phyloP scores from a whole-genome alignment of 768 basidiomycete genomes.

The Xanthoconium stramineum region DNA sequence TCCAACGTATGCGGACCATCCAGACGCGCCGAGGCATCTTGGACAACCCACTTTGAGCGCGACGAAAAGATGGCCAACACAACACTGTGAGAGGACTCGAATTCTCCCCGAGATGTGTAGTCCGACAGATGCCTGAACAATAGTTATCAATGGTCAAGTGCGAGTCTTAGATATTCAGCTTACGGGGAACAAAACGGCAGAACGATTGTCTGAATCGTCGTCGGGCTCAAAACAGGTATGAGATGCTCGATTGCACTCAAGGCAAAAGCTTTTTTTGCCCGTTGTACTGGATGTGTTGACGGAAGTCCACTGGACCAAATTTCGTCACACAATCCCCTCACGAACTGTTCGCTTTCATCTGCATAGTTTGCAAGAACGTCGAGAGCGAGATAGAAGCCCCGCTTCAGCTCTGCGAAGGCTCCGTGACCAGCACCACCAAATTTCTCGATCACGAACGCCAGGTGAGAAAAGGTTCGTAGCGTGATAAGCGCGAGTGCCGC shows the following conservation, averaged over 20 bases:
- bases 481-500: slow-evolving; percentile 50
- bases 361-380: slow-evolving; percentile 58
- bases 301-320: slow-evolving; percentile 23
- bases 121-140: slow-evolving; percentile 56
- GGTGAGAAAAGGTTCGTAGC: slow-evolving; percentile 57
- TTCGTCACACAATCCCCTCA: slow-evolving; percentile 35
- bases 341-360: slow-evolving; percentile 37
- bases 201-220: slow-evolving; percentile 51
- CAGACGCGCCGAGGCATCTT: slow-evolving; percentile 3
- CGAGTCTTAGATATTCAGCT: slow-evolving; percentile 26
- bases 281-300: slow-evolving; percentile 23
- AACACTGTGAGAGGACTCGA: slow-evolving; percentile 84
- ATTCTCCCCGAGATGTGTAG: slow-evolving; percentile 64
- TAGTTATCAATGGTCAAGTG: not conserved
- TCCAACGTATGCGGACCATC: slow-evolving; percentile 18
- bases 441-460: slow-evolving; percentile 75
- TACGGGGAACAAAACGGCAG: slow-evolving; percentile 67
- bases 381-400: slow-evolving; percentile 71
- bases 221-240: slow-evolving; percentile 53
- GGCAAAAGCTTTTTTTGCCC: slow-evolving; percentile 54
- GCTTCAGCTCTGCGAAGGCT: slow-evolving; percentile 70
- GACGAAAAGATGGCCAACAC: slow-evolving; percentile 71
- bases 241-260: slow-evolving; percentile 79
- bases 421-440: slow-evolving; percentile 63
- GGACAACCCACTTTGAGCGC: slow-evolving; percentile 40